Evolutionary conservation across 805 yeast genomes (phyloP), one percentile per base, ranked within the genome.

Genomic region (Kluyveromyces dobzhanskii): DNA sequence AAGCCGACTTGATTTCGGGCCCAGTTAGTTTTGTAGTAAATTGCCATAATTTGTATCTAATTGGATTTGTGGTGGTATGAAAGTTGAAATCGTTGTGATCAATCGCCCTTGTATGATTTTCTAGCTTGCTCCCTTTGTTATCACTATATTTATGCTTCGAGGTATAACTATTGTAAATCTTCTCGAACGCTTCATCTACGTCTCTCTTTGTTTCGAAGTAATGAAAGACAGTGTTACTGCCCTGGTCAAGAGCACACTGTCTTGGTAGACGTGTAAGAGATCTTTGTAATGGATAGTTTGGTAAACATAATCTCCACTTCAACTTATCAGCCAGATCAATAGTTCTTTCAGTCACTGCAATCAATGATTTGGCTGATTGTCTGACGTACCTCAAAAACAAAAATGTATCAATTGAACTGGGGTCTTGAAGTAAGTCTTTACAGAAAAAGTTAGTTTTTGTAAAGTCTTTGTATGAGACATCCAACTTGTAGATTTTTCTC

Each of bases 171-270:
- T 67, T 67, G 47, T 69, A 66, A 3, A 69, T 59, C 39, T 65
- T 57, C 34, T 64, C 68, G 45, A 71, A 69, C 1, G 70, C 64
- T 37, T 67, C 71, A 40, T 66, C 70, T 5, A 71, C 73, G 35
- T 68, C 74, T 12, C 54, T 34, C 40, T 66, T 66, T 1, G 70
- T 57, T 38, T 67, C 71, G 37, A 57, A 59, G 44, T 68, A 71
- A 30, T 65, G 61, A 14, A 64, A 57, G 6, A 67, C 65, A n/a
- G 64, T 58, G 18, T 65, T 65, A 2, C 70, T 67, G 14, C 76
- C 76, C 45, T 67, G 67, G 49, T 72, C 77, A 26, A 62, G 57
- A 5, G 66, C 51, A 44, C 71, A 68, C 33, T 63, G 70, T 24
- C 48, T 53, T 0, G 73, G 66, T n/a, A 69, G 43, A 28, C 71